phyloP scores from a whole-genome alignment of 305 asterid genomes.

The Coffea humblotiana region DNA sequence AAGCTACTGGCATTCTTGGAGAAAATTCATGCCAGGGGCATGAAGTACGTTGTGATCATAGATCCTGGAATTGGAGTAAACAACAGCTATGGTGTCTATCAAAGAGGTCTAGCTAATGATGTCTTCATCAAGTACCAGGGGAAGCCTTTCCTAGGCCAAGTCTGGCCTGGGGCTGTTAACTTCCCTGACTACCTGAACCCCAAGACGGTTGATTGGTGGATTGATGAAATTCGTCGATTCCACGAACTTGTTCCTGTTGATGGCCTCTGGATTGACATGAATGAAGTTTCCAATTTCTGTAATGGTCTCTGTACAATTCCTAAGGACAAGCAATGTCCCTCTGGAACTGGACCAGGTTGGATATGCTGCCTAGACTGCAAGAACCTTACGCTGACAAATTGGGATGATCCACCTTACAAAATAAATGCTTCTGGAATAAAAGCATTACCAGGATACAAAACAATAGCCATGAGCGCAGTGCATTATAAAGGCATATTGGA shows the following conservation, averaged over 20 bases:
- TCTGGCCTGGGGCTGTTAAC: conserved; percentile 96
- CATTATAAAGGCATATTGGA: conserved; percentile 88
- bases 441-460: conserved; percentile 79
- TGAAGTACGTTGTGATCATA: conserved; percentile 81
- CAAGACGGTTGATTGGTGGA: conserved; percentile 86
- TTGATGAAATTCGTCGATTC: conserved; percentile 68
- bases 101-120: conserved; percentile 67
- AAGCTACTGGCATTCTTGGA: conserved; percentile 68
- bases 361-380: conserved; percentile 83
- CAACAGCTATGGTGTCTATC: conserved; percentile 63
- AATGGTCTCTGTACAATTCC: conserved; percentile 84
- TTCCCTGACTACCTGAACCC: conserved; percentile 97
- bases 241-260: conserved; percentile 92
- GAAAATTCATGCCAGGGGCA: conserved; percentile 76
- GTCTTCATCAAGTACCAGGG: conserved; percentile 84
- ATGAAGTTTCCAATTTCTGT: conserved; percentile 87
- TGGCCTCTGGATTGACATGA: conserved; percentile 97
- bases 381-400: conserved; percentile 66
- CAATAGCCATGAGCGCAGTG: conserved; percentile 85
- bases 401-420: conserved; percentile 98
- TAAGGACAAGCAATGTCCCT: conserved; percentile 58
- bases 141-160: conserved; percentile 82
- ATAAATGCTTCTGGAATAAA: conserved; percentile 83
- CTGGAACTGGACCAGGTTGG: conserved; percentile 96
- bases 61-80: conserved; percentile 94